These are phyloP conservation scores for Sextonia rubra DNA, from an alignment of 164 flowering plant species.

Conservation along the genomic window DNA sequence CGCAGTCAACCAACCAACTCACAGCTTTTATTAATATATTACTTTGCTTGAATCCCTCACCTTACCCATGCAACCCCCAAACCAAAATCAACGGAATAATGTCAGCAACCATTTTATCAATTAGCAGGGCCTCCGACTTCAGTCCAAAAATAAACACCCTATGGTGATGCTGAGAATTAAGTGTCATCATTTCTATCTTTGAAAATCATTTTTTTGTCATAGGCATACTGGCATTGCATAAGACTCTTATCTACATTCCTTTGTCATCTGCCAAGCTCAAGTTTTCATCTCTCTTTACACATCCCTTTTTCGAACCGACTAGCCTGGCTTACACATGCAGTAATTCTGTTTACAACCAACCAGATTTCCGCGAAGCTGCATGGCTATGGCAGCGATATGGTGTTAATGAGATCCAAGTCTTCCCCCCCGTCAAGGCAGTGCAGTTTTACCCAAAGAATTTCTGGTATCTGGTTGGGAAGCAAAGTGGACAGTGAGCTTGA, in stretches of 20 bases:
- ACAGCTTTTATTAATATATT: too few relatives aligned
- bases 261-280: too few relatives aligned
- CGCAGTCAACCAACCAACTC: too few relatives aligned
- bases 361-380: too few relatives aligned
- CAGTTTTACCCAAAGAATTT: slow-evolving; percentile 32
- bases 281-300: not conserved
- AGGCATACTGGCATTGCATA: not conserved
- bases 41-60: too few relatives aligned
- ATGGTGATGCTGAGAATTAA: not conserved
- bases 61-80: not conserved
- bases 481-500: slow-evolving; percentile 39
- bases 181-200: not conserved
- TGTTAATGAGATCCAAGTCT: not conserved
- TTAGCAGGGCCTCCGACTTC: not conserved
- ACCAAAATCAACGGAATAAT: not conserved
- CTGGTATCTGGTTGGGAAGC: slow-evolving; percentile 24
- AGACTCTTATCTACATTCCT: not conserved
- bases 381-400: not conserved
- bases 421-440: slow-evolving; percentile 14
- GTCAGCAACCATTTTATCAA: not conserved
- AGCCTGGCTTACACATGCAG: not conserved
- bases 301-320: not conserved
- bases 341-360: not conserved
- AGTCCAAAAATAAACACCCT: not conserved
- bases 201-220: too few relatives aligned